Conservation (phyloP, 805 yeast genomes). For the Starmera quercuum region DNA sequence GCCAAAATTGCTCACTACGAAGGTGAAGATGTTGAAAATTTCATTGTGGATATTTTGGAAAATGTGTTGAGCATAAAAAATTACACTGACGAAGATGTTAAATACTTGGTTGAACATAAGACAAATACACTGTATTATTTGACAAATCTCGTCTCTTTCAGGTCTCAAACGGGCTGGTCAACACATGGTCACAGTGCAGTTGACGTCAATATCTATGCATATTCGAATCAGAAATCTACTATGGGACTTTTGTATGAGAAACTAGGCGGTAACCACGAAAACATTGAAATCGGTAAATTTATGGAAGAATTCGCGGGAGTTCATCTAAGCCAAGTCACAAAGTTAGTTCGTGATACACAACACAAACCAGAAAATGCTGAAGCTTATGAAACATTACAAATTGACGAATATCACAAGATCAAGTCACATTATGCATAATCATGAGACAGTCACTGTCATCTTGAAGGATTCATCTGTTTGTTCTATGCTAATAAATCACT, state of each 20-base stretch:
- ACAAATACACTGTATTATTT: slow-evolving; percentile 35
- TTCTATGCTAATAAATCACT: no score
- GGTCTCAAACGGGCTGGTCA: slow-evolving; percentile 93
- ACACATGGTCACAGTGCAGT: slow-evolving; percentile 96
- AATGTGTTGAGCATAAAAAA: slow-evolving; percentile 62
- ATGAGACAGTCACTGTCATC: no score
- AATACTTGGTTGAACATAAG: slow-evolving; percentile 28
- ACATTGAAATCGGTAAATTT: slow-evolving; percentile 74
- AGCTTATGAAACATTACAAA: not conserved
- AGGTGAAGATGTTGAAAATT: slow-evolving; percentile 31
- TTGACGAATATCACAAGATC: slow-evolving; percentile 1
- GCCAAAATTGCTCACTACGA: slow-evolving; percentile 32
- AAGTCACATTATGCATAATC: no score
- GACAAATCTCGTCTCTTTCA: slow-evolving; percentile 64
- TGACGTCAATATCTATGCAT: slow-evolving; percentile 86
- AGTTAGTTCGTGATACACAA: slow-evolving; percentile 38
- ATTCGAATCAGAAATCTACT: slow-evolving; percentile 49
- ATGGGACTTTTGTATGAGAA: slow-evolving; percentile 31
- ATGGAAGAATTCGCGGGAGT: slow-evolving; percentile 47
- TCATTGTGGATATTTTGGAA: slow-evolving; percentile 45
- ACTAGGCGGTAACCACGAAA: slow-evolving; percentile 77
- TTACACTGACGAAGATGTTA: slow-evolving; percentile 47
- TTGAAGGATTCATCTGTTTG: no score
- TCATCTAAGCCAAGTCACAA: slow-evolving; percentile 41
- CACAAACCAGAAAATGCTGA: slow-evolving; percentile 24